A percentile compares a stretch with the other conserved stretches of the same genome.
Conservation (phyloP, 306 rosid species). For the Vachellia collinsii region DNA sequence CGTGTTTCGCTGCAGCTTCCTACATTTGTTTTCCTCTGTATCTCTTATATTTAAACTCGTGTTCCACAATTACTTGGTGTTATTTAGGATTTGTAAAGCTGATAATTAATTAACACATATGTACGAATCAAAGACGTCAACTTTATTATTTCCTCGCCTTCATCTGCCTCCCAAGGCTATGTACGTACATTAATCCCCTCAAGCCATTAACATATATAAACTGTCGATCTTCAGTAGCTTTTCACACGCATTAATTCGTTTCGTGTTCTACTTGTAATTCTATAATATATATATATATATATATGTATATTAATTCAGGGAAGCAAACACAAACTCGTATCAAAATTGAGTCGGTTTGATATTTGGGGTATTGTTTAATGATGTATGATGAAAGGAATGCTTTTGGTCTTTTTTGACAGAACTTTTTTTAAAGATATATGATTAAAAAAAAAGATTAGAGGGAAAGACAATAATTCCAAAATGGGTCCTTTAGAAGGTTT, state of each 20-base stretch:
- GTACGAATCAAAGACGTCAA: too few relatives aligned
- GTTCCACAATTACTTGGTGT: background rate
- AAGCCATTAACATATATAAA: background rate
- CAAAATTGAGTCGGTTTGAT: slow-evolving; percentile 3
- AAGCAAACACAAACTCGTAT: background rate
- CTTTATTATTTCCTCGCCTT: background rate
- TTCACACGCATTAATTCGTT: slow-evolving; percentile 1
- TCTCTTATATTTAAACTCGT: background rate
- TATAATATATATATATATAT: background rate
- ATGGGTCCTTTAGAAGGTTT: slow-evolving; percentile 18
- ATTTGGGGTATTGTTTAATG: background rate
- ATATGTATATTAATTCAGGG: background rate
- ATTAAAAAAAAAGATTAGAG: background rate
- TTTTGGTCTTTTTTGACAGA: slow-evolving; percentile 1
- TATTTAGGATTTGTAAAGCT: too few relatives aligned
- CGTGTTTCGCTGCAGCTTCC: slow-evolving; percentile 15
- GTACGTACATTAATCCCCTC: background rate
- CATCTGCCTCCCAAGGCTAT: background rate
- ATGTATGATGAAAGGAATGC: background rate
- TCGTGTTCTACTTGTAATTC: background rate
- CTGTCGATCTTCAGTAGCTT: background rate
- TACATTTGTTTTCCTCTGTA: background rate
- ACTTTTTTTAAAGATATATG: background rate
- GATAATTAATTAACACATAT: too few relatives aligned
- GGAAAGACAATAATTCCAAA: background rate